Conservation (phyloP, 2,329 filamentous ascomycete genomes). For the Nothophoma quercina region DNA sequence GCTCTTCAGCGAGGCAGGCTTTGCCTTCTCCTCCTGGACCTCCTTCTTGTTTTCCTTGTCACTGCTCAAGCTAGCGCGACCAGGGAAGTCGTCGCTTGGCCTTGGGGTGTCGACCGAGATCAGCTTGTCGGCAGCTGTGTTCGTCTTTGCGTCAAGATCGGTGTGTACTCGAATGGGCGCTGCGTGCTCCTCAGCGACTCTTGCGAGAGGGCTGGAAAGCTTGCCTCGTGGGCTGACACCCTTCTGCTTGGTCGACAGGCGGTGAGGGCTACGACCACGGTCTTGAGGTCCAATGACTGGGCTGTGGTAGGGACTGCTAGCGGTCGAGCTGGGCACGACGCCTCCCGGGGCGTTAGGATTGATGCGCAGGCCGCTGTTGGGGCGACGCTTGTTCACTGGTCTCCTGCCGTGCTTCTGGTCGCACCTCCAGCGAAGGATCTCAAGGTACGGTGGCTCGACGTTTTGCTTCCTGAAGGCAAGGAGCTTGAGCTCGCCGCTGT, state of each 20-base stretch:
- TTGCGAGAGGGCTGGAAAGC: conserved; percentile 75
- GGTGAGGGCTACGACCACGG: conserved; percentile 75
- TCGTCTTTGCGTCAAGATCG: conserved; percentile 42
- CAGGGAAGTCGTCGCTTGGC: conserved; percentile 48
- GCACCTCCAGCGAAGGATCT: conserved; percentile 92
- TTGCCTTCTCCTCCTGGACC: conserved; percentile 30
- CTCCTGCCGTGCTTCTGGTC: conserved; percentile 89
- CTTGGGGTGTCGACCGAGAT: conserved; percentile 53
- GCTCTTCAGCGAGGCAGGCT: conserved; percentile 39
- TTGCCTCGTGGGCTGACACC: conserved; percentile 69
- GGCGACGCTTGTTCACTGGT: conserved; percentile 54
- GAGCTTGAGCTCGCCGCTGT: conserved; percentile 88
- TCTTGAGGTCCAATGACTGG: conserved; percentile 65
- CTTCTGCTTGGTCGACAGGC: conserved; percentile 66
- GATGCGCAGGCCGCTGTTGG: conserved; percentile 57
- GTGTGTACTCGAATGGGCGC: conserved; percentile 49
- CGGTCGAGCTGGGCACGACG: conserved; percentile 57
- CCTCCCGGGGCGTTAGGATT: conserved; percentile 59
- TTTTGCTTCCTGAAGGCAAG: conserved; percentile 82
- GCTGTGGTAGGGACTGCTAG: conserved; percentile 67
- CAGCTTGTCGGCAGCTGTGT: conserved; percentile 48
- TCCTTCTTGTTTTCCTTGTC: conserved; percentile 49
- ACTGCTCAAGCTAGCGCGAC: conserved; percentile 45
- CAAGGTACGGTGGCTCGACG: conserved; percentile 91
- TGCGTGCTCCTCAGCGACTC: conserved; percentile 73